Conservation (phyloP, 129 eudicot species). For the Gnaphalium uliginosum region DNA sequence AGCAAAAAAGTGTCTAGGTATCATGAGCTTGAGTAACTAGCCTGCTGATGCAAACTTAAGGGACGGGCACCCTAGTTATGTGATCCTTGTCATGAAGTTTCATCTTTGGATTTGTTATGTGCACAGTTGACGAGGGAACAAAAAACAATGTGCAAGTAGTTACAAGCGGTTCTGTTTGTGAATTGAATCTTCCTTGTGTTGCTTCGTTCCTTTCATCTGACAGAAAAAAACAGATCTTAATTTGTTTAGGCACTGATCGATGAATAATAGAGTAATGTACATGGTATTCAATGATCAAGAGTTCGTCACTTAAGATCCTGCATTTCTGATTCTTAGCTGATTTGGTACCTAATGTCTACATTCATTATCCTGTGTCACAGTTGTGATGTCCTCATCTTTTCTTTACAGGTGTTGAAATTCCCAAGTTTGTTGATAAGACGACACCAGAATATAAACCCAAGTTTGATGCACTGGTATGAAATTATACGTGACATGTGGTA, state of each 20-base stretch:
- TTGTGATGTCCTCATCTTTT: not conserved
- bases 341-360: not conserved
- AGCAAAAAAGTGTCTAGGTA: not conserved
- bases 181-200: not conserved
- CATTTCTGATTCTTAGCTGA: not conserved
- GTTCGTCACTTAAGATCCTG: not conserved
- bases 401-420: conserved; percentile 70
- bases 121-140: not conserved
- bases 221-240: not conserved
- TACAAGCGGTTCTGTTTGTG: no score
- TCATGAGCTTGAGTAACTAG: conserved; percentile 20
- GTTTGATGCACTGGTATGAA: conserved; percentile 80
- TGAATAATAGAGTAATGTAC: conserved; percentile 8
- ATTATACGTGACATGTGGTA: not conserved
- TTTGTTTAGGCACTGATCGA: not conserved
- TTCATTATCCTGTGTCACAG: not conserved
- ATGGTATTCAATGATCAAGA: not conserved
- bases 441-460: conserved; percentile 85
- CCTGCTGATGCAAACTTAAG: not conserved
- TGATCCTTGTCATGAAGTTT: not conserved
- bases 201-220: not conserved
- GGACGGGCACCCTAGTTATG: not conserved
- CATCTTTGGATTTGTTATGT: conserved; percentile 9
- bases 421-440: conserved; percentile 82
- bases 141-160: not conserved